Percentiles rank a stretch among this genome's conserved stretches.
These are phyloP conservation scores for Yarrowia alimentaria DNA, from an alignment of 805 yeast genomes.

Conservation along the genomic window DNA sequence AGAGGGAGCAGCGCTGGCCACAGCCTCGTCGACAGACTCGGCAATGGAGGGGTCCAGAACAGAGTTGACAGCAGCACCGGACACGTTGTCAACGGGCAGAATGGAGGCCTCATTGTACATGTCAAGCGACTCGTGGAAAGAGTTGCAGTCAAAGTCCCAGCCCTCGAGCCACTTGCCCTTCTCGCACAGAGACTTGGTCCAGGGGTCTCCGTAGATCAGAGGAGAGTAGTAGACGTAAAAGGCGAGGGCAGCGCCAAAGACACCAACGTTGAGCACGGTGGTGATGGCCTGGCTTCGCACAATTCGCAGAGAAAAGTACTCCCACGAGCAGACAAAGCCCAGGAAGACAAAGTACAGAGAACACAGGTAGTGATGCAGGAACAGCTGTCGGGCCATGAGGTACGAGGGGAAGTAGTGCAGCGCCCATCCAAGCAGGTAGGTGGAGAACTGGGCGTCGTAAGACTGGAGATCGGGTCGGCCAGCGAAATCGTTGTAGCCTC, in stretches of 20 bases:
- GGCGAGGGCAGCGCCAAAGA: conserved; percentile 51
- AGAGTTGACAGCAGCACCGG: conserved; percentile 27
- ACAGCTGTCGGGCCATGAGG: conserved; percentile 89
- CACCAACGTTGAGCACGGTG: conserved; percentile 47
- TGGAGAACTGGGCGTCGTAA: conserved; percentile 43
- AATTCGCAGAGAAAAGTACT: conserved; percentile 37
- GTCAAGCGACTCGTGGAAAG: conserved; percentile 43
- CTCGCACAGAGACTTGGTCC: conserved; percentile 72
- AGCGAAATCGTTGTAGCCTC: conserved; percentile 39
- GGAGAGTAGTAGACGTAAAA: conserved; percentile 67
- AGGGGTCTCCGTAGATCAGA: conserved; percentile 69
- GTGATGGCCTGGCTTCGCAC: conserved; percentile 46
- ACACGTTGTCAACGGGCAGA: conserved; percentile 23
- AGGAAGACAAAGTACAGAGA: conserved; percentile 84
- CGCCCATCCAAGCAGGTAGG: conserved; percentile 65
- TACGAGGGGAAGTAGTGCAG: conserved; percentile 69
- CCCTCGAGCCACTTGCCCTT: conserved; percentile 55
- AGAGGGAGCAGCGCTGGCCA: conserved; percentile 14
- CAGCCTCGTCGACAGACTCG: conserved; percentile 28
- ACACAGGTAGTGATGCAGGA: conserved; percentile 91
- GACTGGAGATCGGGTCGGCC: conserved; percentile 35
- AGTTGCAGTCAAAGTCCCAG: conserved; percentile 89
- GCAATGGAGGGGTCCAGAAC: conserved; percentile 29
- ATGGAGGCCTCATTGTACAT: conserved; percentile 35
- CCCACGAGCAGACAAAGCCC: conserved; percentile 62